phyloP scores from a whole-genome alignment of 306 rosid species.

The Urtica urens region DNA sequence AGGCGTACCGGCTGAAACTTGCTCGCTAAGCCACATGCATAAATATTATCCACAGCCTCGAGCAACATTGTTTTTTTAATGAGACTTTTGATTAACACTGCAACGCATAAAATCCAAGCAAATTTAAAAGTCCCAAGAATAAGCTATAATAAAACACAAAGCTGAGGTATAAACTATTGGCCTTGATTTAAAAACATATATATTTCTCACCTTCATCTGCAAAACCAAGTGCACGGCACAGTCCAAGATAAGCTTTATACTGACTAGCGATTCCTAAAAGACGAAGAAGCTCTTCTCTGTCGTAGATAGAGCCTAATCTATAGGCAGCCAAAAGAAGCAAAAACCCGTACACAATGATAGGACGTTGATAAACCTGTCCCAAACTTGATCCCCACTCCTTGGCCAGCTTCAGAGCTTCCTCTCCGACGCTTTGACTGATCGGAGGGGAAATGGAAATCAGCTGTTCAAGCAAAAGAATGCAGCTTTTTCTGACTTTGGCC shows the following conservation, averaged over 20 bases:
- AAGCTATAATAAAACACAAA: not conserved
- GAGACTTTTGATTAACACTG: conserved; percentile 38
- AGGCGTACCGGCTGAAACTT: conserved; percentile 27
- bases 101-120: not conserved
- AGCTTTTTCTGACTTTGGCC: conserved; percentile 19
- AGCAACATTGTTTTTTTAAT: conserved; percentile 22
- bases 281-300: conserved; percentile 21
- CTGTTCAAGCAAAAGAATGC: conserved; percentile 30
- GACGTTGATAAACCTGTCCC: conserved; percentile 10
- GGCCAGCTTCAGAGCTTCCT: conserved; percentile 29
- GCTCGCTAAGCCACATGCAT: conserved; percentile 32
- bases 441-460: conserved; percentile 22
- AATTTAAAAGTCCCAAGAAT: not conserved
- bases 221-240: conserved; percentile 28
- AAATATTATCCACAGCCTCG: conserved; percentile 39
- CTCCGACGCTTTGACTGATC: conserved; percentile 19
- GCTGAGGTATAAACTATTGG: not conserved
- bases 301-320: conserved; percentile 21
- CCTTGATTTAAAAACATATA: not conserved
- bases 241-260: conserved; percentile 19
- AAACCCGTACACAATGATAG: conserved; percentile 29
- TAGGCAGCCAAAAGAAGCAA: conserved; percentile 30
- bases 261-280: conserved; percentile 29
- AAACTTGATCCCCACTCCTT: conserved; percentile 32
- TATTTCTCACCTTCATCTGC: conserved; percentile 25